Percentiles rank a stretch among this genome's conserved stretches.
These are phyloP conservation scores for Cucurbita maxima DNA, from an alignment of 306 rosid genomes.

Conservation along the genomic window DNA sequence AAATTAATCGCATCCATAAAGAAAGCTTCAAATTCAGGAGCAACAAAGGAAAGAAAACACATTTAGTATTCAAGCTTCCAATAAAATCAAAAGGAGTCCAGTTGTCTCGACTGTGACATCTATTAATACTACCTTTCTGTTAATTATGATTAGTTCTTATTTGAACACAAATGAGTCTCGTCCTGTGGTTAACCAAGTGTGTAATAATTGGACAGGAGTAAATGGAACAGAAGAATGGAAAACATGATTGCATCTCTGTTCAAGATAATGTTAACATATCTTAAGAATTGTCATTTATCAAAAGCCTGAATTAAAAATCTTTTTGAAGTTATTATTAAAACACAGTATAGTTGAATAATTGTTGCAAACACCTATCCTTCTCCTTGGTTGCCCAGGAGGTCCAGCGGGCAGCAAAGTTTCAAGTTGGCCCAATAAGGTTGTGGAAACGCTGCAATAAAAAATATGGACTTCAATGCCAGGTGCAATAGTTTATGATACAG, in stretches of 20 bases:
- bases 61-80: not conserved
- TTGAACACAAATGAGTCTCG: not conserved
- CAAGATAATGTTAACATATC: not conserved
- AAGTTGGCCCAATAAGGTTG: slow-evolving; percentile 40
- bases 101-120: not conserved
- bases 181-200: not conserved
- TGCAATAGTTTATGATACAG: not conserved
- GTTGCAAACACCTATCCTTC: slow-evolving; percentile 62
- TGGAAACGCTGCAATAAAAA: slow-evolving; percentile 52
- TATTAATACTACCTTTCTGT: not conserved
- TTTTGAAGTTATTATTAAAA: not conserved
- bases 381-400: slow-evolving; percentile 64
- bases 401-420: slow-evolving; percentile 65
- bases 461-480: not conserved
- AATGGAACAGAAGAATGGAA: not conserved
- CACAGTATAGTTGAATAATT: not conserved
- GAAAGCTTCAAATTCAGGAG: not conserved
- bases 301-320: not conserved
- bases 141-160: not conserved
- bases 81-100: not conserved
- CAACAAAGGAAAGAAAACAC: not conserved
- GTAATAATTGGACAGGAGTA: not conserved
- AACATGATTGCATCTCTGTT: not conserved
- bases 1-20: not conserved
- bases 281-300: not conserved